Percentiles rank a stretch among this genome's conserved stretches.
Conservation (phyloP, 441 rosid genomes). For the Metrosideros polymorpha region DNA sequence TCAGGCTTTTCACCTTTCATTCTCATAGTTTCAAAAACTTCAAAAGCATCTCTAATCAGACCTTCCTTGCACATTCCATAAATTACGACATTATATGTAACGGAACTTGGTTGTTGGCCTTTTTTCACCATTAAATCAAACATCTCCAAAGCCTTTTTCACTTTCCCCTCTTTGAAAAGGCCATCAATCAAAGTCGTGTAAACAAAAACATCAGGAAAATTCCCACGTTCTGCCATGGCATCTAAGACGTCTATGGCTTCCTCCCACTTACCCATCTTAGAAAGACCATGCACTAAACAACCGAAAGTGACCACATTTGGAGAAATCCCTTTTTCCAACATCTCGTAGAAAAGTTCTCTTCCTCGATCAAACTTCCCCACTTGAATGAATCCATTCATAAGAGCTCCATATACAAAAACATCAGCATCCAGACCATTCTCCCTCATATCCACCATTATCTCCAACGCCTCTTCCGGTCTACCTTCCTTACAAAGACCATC, state of each 20-base stretch:
- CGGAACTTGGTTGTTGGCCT: slow-evolving; percentile 34
- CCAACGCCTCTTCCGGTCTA: slow-evolving; percentile 26
- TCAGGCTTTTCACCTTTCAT: slow-evolving; percentile 33
- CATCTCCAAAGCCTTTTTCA: slow-evolving; percentile 39
- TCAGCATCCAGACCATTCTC: slow-evolving; percentile 31
- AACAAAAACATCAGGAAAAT: slow-evolving; percentile 37
- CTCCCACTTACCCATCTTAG: slow-evolving; percentile 29
- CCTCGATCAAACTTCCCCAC: slow-evolving; percentile 26
- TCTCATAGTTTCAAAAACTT: slow-evolving; percentile 29
- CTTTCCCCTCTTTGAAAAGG: slow-evolving; percentile 39
- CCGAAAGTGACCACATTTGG: slow-evolving; percentile 29
- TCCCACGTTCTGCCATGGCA: slow-evolving; percentile 35
- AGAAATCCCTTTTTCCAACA: slow-evolving; percentile 28
- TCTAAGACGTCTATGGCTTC: slow-evolving; percentile 28
- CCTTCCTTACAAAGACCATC: slow-evolving; percentile 40
- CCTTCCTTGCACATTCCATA: slow-evolving; percentile 47
- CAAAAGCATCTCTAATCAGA: slow-evolving; percentile 37
- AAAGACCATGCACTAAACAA: slow-evolving; percentile 26
- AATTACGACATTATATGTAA: slow-evolving; percentile 51
- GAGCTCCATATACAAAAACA: slow-evolving; percentile 33
- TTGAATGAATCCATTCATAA: slow-evolving; percentile 39
- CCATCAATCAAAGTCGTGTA: slow-evolving; percentile 45
- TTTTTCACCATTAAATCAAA: slow-evolving; percentile 36
- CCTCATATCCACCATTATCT: slow-evolving; percentile 23
- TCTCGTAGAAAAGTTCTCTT: slow-evolving; percentile 33